Percentiles rank a stretch among this genome's conserved stretches.
Conservation (phyloP, 805 yeast species). For the Yarrowia bubula region DNA sequence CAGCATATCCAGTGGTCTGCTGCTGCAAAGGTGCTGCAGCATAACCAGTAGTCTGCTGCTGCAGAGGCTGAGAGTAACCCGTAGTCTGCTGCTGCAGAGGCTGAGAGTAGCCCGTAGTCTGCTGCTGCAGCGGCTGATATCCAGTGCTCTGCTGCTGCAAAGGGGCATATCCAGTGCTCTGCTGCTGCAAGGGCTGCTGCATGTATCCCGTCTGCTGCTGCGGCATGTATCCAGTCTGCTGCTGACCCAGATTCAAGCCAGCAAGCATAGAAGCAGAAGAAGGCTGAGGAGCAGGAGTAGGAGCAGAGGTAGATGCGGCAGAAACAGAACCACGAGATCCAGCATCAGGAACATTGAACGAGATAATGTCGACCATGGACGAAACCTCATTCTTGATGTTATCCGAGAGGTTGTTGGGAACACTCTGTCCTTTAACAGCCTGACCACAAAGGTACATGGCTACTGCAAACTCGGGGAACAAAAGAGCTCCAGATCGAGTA, state of each 20-base stretch:
- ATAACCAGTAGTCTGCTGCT: slow-evolving; percentile 43
- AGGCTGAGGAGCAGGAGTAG: slow-evolving; percentile 29
- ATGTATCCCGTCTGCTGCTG: slow-evolving; percentile 40
- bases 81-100: slow-evolving; percentile 37
- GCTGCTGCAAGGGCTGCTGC: slow-evolving; percentile 35
- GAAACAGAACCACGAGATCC: not conserved
- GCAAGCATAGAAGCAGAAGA: slow-evolving; percentile 31
- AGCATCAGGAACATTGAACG: slow-evolving; percentile 65
- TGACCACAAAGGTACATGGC: slow-evolving; percentile 83
- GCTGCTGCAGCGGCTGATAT: slow-evolving; percentile 40
- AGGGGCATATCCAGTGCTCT: slow-evolving; percentile 42
- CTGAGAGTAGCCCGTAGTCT: slow-evolving; percentile 48
- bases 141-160: slow-evolving; percentile 43
- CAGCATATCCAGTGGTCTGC: slow-evolving; percentile 43
- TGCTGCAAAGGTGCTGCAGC: slow-evolving; percentile 34
- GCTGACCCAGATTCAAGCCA: slow-evolving; percentile 16
- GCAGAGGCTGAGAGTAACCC: slow-evolving; percentile 32
- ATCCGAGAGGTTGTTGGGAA: slow-evolving; percentile 71
- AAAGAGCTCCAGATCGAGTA: slow-evolving; percentile 73
- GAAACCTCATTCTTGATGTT: slow-evolving; percentile 78
- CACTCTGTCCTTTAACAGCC: slow-evolving; percentile 70
- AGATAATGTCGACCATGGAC: slow-evolving; percentile 86
- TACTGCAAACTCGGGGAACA: slow-evolving; percentile 92
- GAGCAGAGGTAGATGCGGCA: not conserved
- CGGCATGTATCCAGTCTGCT: slow-evolving; percentile 29